Evolutionary conservation across 2,329 filamentous ascomycete genomes (phyloP).

Genomic region (Exophiala viscosa): DNA sequence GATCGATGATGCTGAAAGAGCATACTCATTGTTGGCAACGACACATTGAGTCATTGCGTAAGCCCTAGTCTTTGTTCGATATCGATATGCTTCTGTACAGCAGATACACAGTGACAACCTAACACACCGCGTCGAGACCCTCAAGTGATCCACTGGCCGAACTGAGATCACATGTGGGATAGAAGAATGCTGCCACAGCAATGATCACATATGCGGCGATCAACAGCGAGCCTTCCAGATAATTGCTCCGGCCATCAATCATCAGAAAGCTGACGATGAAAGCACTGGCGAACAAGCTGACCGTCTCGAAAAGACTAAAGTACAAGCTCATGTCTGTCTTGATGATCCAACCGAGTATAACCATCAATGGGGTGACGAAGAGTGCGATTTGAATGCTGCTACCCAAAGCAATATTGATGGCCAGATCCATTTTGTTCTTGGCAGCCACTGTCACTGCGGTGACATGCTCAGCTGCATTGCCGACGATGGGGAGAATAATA

Average conservation of each 20-base stretch:
- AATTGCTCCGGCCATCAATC: slow-evolving; percentile 79
- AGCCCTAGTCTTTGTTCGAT: no score
- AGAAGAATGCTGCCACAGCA: slow-evolving; percentile 63
- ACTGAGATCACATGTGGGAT: slow-evolving; percentile 47
- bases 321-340: slow-evolving; percentile 70
- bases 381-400: slow-evolving; percentile 69
- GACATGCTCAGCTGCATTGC: slow-evolving; percentile 70
- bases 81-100: no score
- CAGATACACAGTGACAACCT: background rate
- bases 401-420: slow-evolving; percentile 68
- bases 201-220: slow-evolving; percentile 68
- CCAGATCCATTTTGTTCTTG: slow-evolving; percentile 74
- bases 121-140: slow-evolving; percentile 9
- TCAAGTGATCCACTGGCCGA: slow-evolving; percentile 24
- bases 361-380: slow-evolving; percentile 66
- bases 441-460: slow-evolving; percentile 67
- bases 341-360: slow-evolving; percentile 69
- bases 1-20: no score
- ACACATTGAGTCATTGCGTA: no score
- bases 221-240: slow-evolving; percentile 68
- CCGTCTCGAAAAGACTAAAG: slow-evolving; percentile 85
- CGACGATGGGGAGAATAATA: slow-evolving; percentile 69
- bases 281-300: slow-evolving; percentile 77
- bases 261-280: slow-evolving; percentile 88
- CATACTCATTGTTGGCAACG: no score